A percentile compares a stretch with the other conserved stretches of the same genome.
Conservation (phyloP, 805 yeast genomes). For the Candida golubevii region DNA sequence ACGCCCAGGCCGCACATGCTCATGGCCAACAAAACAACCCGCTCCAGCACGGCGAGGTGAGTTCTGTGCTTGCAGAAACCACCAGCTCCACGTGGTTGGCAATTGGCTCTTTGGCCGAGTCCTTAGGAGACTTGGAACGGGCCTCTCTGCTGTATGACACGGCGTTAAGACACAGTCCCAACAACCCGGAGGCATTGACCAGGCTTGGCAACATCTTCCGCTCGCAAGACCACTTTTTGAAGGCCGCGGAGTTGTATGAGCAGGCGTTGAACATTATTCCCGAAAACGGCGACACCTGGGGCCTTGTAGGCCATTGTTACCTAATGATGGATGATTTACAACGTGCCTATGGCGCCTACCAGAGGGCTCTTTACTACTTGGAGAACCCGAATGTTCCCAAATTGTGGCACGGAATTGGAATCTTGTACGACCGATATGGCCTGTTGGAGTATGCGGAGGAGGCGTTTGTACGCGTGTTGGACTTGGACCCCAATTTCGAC, state of each 20-base stretch:
- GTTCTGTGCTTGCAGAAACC: slow-evolving; percentile 36
- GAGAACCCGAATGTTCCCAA: slow-evolving; percentile 94
- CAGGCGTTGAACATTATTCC: slow-evolving; percentile 77
- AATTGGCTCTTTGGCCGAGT: slow-evolving; percentile 84
- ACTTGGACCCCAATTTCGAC: slow-evolving; percentile 92
- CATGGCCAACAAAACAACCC: slow-evolving; percentile 2
- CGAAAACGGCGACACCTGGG: slow-evolving; percentile 96
- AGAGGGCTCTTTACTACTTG: slow-evolving; percentile 86
- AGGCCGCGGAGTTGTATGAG: slow-evolving; percentile 92
- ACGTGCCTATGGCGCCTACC: slow-evolving; percentile 94
- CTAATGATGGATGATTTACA: slow-evolving; percentile 94
- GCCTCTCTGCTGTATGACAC: slow-evolving; percentile 87
- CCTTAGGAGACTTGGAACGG: slow-evolving; percentile 81
- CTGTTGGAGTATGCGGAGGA: slow-evolving; percentile 97
- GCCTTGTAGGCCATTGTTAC: slow-evolving; percentile 92
- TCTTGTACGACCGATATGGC: slow-evolving; percentile 92
- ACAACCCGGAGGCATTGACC: slow-evolving; percentile 78
- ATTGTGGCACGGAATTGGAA: slow-evolving; percentile 98
- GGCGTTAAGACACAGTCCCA: slow-evolving; percentile 81
- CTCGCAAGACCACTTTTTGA: slow-evolving; percentile 82
- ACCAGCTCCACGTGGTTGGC: slow-evolving; percentile 86
- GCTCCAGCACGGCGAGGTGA: slow-evolving; percentile 10
- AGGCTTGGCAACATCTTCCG: slow-evolving; percentile 86
- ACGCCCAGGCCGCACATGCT: slow-evolving; percentile 8
- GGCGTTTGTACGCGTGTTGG: slow-evolving; percentile 93